A percentile compares a stretch with the other conserved stretches of the same genome.
Conservation (phyloP, 768 basidiomycete genomes). For the Mycena epipterygia region DNA sequence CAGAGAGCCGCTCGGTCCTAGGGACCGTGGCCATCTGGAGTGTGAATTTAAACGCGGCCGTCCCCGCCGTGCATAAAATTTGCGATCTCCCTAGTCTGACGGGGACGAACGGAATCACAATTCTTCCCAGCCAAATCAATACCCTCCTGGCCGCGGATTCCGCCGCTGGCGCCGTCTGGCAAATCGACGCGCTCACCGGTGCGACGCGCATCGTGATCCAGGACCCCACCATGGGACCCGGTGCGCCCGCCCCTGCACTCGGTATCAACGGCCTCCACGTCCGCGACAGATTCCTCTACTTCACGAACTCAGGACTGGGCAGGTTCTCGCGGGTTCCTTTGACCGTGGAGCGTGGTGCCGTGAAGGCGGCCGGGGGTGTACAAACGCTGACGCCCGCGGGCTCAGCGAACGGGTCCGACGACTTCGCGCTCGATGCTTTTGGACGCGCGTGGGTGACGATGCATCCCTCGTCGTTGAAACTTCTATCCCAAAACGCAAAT, state of each 20-base stretch:
- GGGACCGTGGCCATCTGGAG: constrained; percentile 19
- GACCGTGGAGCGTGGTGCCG: neutral
- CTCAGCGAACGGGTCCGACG: neutral
- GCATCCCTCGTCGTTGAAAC: constrained; percentile 16
- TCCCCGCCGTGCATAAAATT: neutral
- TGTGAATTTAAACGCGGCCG: constrained; percentile 10
- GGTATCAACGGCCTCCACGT: constrained; percentile 29
- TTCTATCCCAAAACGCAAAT: neutral
- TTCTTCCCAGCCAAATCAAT: neutral
- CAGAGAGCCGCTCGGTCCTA: neutral
- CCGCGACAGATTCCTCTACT: neutral
- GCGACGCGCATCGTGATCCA: neutral
- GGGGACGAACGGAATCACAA: neutral
- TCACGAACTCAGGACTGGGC: neutral
- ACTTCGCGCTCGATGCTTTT: constrained; percentile 15
- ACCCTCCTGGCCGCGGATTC: constrained; percentile 21
- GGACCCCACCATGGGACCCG: constrained; percentile 6
- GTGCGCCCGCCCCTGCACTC: constrained; percentile 7
- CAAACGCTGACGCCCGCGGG: neutral
- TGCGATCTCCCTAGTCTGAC: neutral
- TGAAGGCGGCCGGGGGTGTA: neutral
- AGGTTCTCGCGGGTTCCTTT: neutral
- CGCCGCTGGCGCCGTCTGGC: constrained; percentile 18
- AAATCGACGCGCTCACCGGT: constrained; percentile 7
- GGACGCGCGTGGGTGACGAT: constrained; percentile 24